Evolutionary conservation across 106 monocot genomes (phyloP), one percentile per base, ranked within the genome.

Genomic region (Dioscorea zingiberensis): DNA sequence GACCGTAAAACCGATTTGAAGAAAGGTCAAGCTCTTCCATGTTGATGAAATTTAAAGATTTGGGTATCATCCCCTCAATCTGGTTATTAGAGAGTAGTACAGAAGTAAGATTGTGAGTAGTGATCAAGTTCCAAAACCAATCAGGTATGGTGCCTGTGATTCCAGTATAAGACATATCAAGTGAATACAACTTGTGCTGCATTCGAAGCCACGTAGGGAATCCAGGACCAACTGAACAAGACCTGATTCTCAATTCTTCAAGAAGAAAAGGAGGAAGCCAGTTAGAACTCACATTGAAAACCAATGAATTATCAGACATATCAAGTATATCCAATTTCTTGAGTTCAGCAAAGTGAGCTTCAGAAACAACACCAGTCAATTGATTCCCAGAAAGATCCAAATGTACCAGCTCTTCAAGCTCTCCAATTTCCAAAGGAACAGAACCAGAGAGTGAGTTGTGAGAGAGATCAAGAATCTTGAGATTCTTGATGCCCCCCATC

Each of bases 141-240:
- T 23, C 16, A 1, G 81, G 81, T 2, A 81, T 19, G 26, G 30
- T 26, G 26, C 62, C 76, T 23, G 72, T 62, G 18, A 81, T 68
- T 8, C 71, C 63, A 8, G 59, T 44, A 44, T 68, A 45, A 1
- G 66, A 68, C 3, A 81, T 18, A 48, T 61, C 55, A 8, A 81
- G 12, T 4, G 10, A 5, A 3, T 24, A 7, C 27, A 76, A 60
- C 1, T 28, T 47, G 4, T 22, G 18, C 23, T 72, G 76, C 48
- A 47, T 71, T 19, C n/a, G 3, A 19, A 81, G 67, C 81, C 81
- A 81, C 4, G 67, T 25, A n/a, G 72, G 76, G 24, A 76, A 76
- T 4, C 15, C 19, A 12, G 81, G 81, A 17, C 81, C 81, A 21
- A 81, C 7, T 3, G 9, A 21, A 22, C 76, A 76, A 6, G 71